phyloP scores from a whole-genome alignment of 139 green algal species.

The Chlorella vulgaris region DNA sequence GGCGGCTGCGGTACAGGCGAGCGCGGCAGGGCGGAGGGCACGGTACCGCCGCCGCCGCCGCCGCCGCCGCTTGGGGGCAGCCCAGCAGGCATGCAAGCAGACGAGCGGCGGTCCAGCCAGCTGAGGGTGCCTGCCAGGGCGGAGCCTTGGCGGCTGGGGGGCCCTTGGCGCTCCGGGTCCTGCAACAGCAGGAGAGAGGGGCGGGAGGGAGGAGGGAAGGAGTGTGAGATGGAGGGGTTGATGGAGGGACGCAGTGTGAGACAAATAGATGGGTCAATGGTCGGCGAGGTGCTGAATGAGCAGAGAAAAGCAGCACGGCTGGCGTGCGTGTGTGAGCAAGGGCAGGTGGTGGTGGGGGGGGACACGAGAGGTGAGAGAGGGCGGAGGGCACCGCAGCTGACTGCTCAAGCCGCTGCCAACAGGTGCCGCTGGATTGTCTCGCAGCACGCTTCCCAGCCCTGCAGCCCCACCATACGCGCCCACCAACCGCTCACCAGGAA shows the following conservation, averaged over 20 bases:
- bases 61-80: not conserved
- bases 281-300: no score
- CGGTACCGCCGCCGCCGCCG: no score
- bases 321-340: no score
- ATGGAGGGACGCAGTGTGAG: no score
- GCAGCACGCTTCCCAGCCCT: not conserved
- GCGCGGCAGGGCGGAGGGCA: no score
- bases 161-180: constrained; percentile 19
- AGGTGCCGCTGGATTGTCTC: not conserved
- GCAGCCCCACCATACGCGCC: not conserved
- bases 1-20: not conserved
- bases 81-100: not conserved
- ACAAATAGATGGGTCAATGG: no score
- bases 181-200: not conserved
- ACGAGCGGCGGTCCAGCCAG: constrained; percentile 7
- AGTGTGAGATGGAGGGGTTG: not conserved
- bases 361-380: not conserved
- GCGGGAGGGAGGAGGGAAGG: not conserved
- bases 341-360: no score
- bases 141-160: constrained; percentile 4
- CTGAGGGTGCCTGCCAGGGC: not conserved
- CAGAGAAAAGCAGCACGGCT: no score
- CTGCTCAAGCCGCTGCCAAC: no score
- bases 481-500: constrained; percentile 24
- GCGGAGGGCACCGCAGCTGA: no score